Base-by-base conservation (phyloP, 495 filamentous ascomycete species). In the Penicillium cosmopolitanum region DNA sequence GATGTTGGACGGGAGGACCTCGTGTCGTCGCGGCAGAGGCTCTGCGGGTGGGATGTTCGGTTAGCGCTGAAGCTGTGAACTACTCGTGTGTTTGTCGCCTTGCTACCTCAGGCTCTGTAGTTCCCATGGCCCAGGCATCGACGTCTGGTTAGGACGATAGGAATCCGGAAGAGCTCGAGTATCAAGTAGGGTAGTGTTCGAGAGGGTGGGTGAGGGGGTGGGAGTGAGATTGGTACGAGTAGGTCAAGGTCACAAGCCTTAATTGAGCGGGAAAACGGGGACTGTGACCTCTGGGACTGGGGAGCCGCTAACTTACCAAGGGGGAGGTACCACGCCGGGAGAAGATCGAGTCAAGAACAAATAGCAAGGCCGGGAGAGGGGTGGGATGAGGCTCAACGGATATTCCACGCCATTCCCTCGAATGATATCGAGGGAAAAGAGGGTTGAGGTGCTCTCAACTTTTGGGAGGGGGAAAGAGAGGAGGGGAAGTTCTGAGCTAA, bases 321-420 rank as follows among this genome's bases (percentile, higher is more conserved):
- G 55, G 21, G 56, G 47, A 57, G 36, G 36, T 50, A 51, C 46
- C 46, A 50, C 21, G 46, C 38, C 55, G 55, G 55, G 55, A 38
- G 36, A 38, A n/a, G n/a, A 13, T 42, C 13, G 13, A 42, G 38
- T 16, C 15, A 46, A 21, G 42, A 21, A 46, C 42, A 59, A 36
- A 35, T 12, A 53, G 56, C 38, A 51, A 23, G 23, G 23, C 4
- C 23, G 23, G 23, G 23, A 23, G 23, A 3, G 23, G 23, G 23
- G 21, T 21, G 46, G 21, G 46, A 64, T 48, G 44, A 60, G 57
- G 57, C 51, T 60, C 44, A 58, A 60, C 38, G 38, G 51, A 52
- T 58, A 48, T 58, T 48, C 56, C 21, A 50, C 56, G 56, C 56
- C 56, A 58, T 58, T 42, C 52, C 50, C 56, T 53, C 44, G 50